Evolutionary conservation across 1,284 basidiomycete genomes (phyloP), one percentile per base, ranked within the genome.

Genomic region (Trametes pubescens): DNA sequence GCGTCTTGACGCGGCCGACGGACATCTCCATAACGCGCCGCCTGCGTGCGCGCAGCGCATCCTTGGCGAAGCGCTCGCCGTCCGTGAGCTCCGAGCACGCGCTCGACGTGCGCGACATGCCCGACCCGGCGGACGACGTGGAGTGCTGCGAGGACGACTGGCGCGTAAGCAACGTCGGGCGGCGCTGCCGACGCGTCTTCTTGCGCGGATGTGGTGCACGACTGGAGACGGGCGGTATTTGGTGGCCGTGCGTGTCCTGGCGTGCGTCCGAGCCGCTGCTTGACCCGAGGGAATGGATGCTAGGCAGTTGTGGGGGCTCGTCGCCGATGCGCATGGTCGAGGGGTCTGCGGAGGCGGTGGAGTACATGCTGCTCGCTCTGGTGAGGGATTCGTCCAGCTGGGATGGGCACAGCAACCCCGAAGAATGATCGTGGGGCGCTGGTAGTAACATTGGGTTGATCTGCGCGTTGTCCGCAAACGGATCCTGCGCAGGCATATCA

Each of bases 11-110:
- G 46, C 62, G 61, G 0, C 68, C 65, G 0, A 67, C 51, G 11
- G 34, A 40, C 53, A 69, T 70, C 51, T 70, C 70, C 67, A 70
- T 62, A 9, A 72, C 59, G 38, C 64, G 75, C 64, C 69, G 69
- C 34, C 77, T 72, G 56, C 81, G 71, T 57, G 79, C 78, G 57
- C 76, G 67, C 56, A 82, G 64, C 43, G 77, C 74, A 34, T 68
- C 70, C 61, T 72, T 74, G 48, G 80, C 80, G 14, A 74, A 76
- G 37, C 74, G 65, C 38, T 82, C 81, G 32, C 74, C 74, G 52
- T 73, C 72, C 8, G 78, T 76, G 48, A 78, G 62, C 24, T 68
- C 74, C 38, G 77, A 61, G 60, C 51, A 29, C 48, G 60, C 48
- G 59, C 64, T 74, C 5, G 71, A 73, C 32, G 65, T 54, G 21